phyloP scores from a whole-genome alignment of 352 stramenopile genomes.

The Globisporangium lucens region DNA sequence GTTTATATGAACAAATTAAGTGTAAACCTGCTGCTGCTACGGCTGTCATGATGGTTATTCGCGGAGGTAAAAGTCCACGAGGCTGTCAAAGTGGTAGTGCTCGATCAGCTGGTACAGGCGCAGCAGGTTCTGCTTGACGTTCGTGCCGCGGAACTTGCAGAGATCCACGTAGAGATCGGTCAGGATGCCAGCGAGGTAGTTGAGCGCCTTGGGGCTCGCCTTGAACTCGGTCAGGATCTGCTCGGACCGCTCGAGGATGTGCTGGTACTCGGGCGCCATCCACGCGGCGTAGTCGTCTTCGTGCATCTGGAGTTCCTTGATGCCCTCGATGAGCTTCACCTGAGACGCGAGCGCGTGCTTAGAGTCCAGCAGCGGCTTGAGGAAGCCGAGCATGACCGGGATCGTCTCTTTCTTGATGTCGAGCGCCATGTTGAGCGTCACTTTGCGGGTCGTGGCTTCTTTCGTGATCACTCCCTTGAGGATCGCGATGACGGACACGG shows the following conservation, averaged over 20 bases:
- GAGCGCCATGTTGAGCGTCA: conserved; percentile 74
- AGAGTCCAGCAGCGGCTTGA: conserved; percentile 61
- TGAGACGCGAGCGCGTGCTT: conserved; percentile 74
- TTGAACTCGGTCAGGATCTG: conserved; percentile 77
- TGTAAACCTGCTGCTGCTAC: not conserved
- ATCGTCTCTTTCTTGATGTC: conserved; percentile 82
- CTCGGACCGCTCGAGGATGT: conserved; percentile 62
- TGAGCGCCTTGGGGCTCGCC: conserved; percentile 59
- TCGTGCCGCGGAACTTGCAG: conserved; percentile 80
- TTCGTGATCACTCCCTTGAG: conserved; percentile 85
- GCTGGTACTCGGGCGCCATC: conserved; percentile 81
- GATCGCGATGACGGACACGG: conserved; percentile 81
- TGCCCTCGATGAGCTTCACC: conserved; percentile 78
- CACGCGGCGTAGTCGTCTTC: conserved; percentile 66
- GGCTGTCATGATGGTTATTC: conserved; percentile 15
- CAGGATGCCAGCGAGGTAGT: conserved; percentile 77
- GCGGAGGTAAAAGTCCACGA: conserved; percentile 78
- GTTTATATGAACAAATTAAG: not conserved
- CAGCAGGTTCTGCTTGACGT: conserved; percentile 70
- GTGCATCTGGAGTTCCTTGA: conserved; percentile 84
- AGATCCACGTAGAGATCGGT: conserved; percentile 85
- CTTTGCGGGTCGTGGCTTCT: conserved; percentile 74
- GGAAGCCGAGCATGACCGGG: conserved; percentile 57
- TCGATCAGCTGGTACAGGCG: conserved; percentile 75
- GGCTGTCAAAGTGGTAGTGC: conserved; percentile 75